Base-by-base conservation (phyloP, 2,329 filamentous ascomycete genomes). In the Nothophaeocryptopus gaeumannii region DNA sequence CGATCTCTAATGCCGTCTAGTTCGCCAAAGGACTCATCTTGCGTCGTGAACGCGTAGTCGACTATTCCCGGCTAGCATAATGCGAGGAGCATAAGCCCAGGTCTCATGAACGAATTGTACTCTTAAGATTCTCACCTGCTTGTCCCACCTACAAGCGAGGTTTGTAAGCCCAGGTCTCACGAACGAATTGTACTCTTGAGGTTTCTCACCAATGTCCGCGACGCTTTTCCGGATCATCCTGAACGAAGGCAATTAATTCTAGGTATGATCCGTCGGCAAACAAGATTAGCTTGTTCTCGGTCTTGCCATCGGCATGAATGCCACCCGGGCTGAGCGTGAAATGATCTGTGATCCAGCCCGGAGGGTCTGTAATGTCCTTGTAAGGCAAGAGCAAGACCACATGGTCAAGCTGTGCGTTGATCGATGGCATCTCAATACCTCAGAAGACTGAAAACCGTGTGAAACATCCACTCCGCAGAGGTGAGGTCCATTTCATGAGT, bases 231-330 rank as follows among this genome's bases (percentile, higher is more conserved):
- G 66, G 58, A 31, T 67, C 63, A 36, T 72, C 74, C 14, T 78
- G 64, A 41, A 80, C 70, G 63, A 86, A 86, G 34, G 81, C 77
- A 52, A 86, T 83, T 43, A 86, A 70, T 62, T 88, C 84, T 45
- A 88, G 70, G 67, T 87, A 87, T 15, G 77, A 77, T 29, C 84
- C 84, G 58, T 86, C 83, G 20, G 72, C 60, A 51, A 88, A 78
- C 11, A 84, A 68, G 14, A 86, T 76, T 13, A 87, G 77, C 37
- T 76, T 78, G 68, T 86, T 87, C 53, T 76, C 78, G 1, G 78
- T 86, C 56, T 71, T 72, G 11, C 77, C 77, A 54, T 83, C 83
- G 8, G 80, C 78, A 59, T 86, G 83, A 12, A 69, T 72, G 32
- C 84, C 84, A 46, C 84, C 84, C 2, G 79, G 73, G 30, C 77